Conservation (phyloP, 73 alveolate genomes). For the Tetrahymena thermophila region DNA sequence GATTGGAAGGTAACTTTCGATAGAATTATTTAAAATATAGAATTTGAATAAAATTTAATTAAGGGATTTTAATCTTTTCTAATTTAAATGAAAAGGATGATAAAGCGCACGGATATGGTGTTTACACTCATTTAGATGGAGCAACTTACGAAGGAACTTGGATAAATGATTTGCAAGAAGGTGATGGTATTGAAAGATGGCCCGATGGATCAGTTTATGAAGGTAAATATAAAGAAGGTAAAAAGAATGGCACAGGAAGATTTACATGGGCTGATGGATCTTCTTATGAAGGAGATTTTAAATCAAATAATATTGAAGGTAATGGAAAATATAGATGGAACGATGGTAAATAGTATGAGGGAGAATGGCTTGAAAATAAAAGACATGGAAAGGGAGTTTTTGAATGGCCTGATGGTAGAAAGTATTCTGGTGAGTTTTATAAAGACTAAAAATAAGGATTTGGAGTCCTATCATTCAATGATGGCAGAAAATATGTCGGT, state of each 20-base stretch:
- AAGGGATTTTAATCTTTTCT: background rate
- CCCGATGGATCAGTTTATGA: conserved; percentile 53
- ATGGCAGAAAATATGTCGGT: conserved; percentile 67
- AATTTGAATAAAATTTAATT: background rate
- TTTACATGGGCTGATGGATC: conserved; percentile 75
- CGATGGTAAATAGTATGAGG: conserved; percentile 41
- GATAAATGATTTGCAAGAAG: conserved; percentile 45
- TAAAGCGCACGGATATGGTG: conserved; percentile 50
- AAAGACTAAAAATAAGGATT: conserved; percentile 27
- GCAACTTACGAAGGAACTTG: conserved; percentile 53
- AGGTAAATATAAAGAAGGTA: conserved; percentile 64
- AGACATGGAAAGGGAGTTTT: conserved; percentile 38
- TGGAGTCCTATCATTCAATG: conserved; percentile 46
- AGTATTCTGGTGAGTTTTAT: conserved; percentile 16
- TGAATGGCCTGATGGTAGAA: conserved; percentile 37
- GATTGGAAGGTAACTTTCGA: conserved; percentile 7
- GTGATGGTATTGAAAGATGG: conserved; percentile 58
- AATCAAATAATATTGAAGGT: conserved; percentile 43
- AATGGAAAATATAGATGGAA: conserved; percentile 39
- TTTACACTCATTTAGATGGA: conserved; percentile 47
- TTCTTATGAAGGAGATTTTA: conserved; percentile 67
- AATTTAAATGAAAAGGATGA: background rate
- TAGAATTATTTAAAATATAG: background rate
- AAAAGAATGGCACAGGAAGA: conserved; percentile 69
- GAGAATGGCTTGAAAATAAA: conserved; percentile 25